phyloP scores from a whole-genome alignment of 257 asterid genomes.

The Fraxinus quadrangulata region DNA sequence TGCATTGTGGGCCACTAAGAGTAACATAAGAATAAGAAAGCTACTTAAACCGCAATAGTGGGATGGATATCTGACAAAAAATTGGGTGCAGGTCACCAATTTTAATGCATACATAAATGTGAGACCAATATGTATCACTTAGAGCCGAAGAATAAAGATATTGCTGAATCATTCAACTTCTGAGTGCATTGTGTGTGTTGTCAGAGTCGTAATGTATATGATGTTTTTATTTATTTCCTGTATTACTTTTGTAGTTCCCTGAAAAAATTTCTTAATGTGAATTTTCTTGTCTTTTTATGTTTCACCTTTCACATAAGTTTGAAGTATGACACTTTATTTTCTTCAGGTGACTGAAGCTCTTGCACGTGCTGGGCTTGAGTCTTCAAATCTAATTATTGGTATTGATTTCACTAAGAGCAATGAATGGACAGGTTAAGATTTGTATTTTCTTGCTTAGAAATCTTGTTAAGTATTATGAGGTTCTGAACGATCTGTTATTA shows the following conservation, averaged over 20 bases:
- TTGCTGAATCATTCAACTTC: neutral
- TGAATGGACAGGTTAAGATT: slow-evolving; percentile 56
- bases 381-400: slow-evolving; percentile 60
- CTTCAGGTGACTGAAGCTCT: slow-evolving; percentile 56
- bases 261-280: neutral
- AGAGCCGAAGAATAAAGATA: neutral
- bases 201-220: neutral
- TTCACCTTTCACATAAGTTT: neutral
- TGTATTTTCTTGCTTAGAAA: neutral
- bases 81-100: neutral
- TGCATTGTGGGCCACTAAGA: neutral
- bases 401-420: slow-evolving; percentile 70
- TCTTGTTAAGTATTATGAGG: neutral
- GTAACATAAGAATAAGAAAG: neutral
- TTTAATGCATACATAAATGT: too few relatives aligned
- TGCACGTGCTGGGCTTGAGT: slow-evolving; percentile 58
- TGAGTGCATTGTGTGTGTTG: neutral
- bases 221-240: neutral
- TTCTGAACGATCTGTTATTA: slow-evolving; percentile 23
- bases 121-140: neutral
- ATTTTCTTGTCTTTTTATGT: neutral
- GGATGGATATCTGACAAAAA: neutral
- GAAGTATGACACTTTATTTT: slow-evolving; percentile 5
- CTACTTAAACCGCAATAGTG: neutral
- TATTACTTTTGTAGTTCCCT: neutral